phyloP scores from a whole-genome alignment of 2,329 filamentous ascomycete species.

The Ophiocordyceps camponoti-saundersi region DNA sequence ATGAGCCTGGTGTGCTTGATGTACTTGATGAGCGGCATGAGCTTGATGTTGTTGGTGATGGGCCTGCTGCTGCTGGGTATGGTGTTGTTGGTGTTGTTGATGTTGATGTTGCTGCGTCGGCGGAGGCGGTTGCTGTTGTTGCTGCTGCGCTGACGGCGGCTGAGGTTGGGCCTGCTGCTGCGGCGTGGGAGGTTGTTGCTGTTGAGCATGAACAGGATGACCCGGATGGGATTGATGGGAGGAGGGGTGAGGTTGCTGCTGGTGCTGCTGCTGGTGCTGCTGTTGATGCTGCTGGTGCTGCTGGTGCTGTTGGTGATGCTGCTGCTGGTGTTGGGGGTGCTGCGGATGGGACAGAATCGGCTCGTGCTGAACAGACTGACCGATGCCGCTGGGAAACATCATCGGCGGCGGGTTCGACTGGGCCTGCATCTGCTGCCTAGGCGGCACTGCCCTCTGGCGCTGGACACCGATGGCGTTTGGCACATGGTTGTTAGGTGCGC shows the following conservation, averaged over 20 bases:
- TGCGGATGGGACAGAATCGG: conserved; percentile 25
- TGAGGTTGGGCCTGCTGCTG: conserved; percentile 2
- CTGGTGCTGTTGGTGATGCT: no score
- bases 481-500: conserved; percentile 25
- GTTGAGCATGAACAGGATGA: conserved; percentile 14
- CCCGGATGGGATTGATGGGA: conserved; percentile 10
- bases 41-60: conserved; percentile 10
- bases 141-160: conserved; percentile 11
- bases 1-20: no score
- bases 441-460: conserved; percentile 25
- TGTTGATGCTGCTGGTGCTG: conserved; percentile 16
- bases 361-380: conserved; percentile 24
- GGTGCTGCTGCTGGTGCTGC: no score
- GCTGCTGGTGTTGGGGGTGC: no score
- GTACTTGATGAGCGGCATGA: conserved; percentile 12
- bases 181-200: conserved; percentile 10
- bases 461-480: conserved; percentile 29
- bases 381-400: conserved; percentile 19
- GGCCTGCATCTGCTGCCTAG: conserved; percentile 27
- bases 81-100: no score
- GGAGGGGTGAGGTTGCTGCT: no score
- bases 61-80: conserved; percentile 13
- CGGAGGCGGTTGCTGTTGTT: conserved; percentile 12
- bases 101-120: conserved; percentile 13
- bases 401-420: conserved; percentile 19